Percentiles rank a stretch among this genome's conserved stretches.
Evolutionary conservation across 768 basidiomycete species (phyloP).

Genomic region (Kwoniella pini): DNA sequence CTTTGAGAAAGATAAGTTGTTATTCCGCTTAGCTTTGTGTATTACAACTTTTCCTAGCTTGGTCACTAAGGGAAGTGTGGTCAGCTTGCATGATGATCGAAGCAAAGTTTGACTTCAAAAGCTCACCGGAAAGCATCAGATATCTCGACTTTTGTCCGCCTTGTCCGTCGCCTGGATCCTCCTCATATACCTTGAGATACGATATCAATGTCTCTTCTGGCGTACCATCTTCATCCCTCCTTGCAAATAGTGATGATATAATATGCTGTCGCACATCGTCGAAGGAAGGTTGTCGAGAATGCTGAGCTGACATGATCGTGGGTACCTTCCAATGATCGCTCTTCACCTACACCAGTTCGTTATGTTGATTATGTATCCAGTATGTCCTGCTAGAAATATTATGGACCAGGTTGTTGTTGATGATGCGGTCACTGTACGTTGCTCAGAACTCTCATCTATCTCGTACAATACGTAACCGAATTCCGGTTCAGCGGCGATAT

Average conservation of each 20-base stretch:
- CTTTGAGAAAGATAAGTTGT: slow-evolving; percentile 90
- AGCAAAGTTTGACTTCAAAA: slow-evolving; percentile 33
- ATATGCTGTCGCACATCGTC: slow-evolving; percentile 59
- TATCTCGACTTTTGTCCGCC: slow-evolving; percentile 75
- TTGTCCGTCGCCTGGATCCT: slow-evolving; percentile 66
- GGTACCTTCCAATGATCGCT: too few species aligned
- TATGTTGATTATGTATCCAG: too few species aligned
- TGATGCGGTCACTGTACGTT: not conserved
- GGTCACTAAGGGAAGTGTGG: slow-evolving; percentile 30
- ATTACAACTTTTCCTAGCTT: slow-evolving; percentile 58
- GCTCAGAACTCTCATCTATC: too few species aligned
- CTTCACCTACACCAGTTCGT: too few species aligned
- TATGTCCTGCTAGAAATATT: too few species aligned
- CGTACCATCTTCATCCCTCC: slow-evolving; percentile 65
- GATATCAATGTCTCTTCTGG: slow-evolving; percentile 78
- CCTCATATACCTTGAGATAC: slow-evolving; percentile 93
- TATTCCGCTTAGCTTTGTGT: slow-evolving; percentile 96
- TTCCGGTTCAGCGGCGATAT: not conserved
- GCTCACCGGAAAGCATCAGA: slow-evolving; percentile 83
- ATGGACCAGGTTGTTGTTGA: not conserved
- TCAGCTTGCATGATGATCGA: not conserved
- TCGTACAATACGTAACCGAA: not conserved
- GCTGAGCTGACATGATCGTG: slow-evolving; percentile 6
- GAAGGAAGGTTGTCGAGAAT: slow-evolving; percentile 12
- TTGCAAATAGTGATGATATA: slow-evolving; percentile 78